Conservation (phyloP, 169 alveolate genomes). For the Plasmodium malariae region DNA sequence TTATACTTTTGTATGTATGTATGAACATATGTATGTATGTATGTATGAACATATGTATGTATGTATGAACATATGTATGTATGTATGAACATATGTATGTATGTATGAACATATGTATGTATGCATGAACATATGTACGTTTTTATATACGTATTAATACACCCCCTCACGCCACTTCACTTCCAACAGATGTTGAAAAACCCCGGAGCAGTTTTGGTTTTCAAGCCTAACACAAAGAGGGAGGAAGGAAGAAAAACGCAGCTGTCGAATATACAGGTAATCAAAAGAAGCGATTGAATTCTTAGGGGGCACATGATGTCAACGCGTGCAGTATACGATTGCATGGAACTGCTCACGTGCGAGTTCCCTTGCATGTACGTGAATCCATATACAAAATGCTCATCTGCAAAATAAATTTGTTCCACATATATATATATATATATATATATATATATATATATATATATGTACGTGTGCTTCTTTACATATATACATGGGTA, state of each 20-base stretch:
- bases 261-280: conserved; percentile 86
- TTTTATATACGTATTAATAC: not conserved
- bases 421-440: too few relatives aligned
- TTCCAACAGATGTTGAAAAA: conserved; percentile 34
- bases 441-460: too few relatives aligned
- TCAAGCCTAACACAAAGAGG: conserved; percentile 88
- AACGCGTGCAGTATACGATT: too few relatives aligned
- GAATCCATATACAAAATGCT: too few relatives aligned
- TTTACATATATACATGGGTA: not conserved
- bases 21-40: not conserved
- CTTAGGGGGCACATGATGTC: too few relatives aligned
- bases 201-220: conserved; percentile 84
- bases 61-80: not conserved
- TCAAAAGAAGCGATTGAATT: too few relatives aligned
- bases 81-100: not conserved
- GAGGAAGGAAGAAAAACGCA: conserved; percentile 91
- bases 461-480: too few relatives aligned
- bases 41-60: not conserved
- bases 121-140: not conserved
- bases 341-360: too few relatives aligned
- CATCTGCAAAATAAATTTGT: too few relatives aligned
- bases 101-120: not conserved
- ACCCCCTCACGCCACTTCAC: not conserved
- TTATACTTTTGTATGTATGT: too few relatives aligned
- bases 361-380: too few relatives aligned